phyloP scores from a whole-genome alignment of 2,329 filamentous ascomycete species.

The Aspergillus sp. region DNA sequence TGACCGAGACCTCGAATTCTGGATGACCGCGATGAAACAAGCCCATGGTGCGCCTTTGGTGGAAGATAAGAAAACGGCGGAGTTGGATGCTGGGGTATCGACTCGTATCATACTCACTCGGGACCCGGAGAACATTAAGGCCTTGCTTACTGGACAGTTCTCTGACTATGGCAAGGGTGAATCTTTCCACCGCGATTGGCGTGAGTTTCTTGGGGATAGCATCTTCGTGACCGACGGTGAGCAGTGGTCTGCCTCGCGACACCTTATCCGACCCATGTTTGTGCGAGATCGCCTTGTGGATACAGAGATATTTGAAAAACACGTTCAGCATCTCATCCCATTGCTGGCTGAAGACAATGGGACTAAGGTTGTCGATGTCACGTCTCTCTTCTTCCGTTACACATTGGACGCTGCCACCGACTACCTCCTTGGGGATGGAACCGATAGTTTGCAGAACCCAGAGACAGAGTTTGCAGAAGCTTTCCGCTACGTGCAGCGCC shows the following conservation, averaged over 20 bases:
- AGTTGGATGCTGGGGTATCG: constrained; percentile 31
- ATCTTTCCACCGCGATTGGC: constrained; percentile 71
- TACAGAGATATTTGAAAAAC: constrained; percentile 76
- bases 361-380: constrained; percentile 62
- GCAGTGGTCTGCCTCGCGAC: constrained; percentile 77
- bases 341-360: constrained; percentile 57
- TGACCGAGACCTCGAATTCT: constrained; percentile 62
- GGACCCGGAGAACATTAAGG: constrained; percentile 89
- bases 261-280: constrained; percentile 85
- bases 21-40: constrained; percentile 53
- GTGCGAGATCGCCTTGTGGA: constrained; percentile 81
- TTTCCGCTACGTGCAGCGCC: constrained; percentile 74
- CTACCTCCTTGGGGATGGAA: constrained; percentile 77
- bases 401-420: constrained; percentile 84
- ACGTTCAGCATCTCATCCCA: constrained; percentile 70
- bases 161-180: constrained; percentile 78
- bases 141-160: constrained; percentile 85
- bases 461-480: constrained; percentile 74
- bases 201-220: constrained; percentile 78
- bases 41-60: constrained; percentile 31
- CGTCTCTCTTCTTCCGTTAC: constrained; percentile 77
- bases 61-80: constrained; percentile 26
- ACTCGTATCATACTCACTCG: constrained; percentile 69
- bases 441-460: constrained; percentile 61
- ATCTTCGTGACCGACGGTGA: constrained; percentile 80